Base-by-base conservation (phyloP, 2,329 filamentous ascomycete species). In the Colletotrichum chlorophyti region DNA sequence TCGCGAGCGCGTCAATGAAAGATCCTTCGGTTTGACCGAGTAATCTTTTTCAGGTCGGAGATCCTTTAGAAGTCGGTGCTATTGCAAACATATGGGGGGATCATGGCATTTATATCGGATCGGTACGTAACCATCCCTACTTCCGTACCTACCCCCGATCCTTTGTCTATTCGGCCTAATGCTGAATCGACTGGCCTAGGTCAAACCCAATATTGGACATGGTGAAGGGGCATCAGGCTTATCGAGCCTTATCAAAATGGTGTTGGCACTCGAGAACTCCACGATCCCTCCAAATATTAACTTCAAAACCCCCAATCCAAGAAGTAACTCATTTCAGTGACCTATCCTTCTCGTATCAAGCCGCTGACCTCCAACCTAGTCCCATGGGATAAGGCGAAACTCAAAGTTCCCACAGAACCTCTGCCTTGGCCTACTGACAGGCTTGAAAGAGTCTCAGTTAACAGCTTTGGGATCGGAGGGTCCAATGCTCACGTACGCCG, bases 201-300 rank as follows among this genome's bases (percentile, higher is more conserved):
- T 76, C 23, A 76, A 78, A 60, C 66, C 72, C 5, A 74, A 76
- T 37, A 53, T 78, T 12, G 80, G 80, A 0, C 81, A 83, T 58
- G 64, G 66, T 0, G 80, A 81, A 61, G 74, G 70, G 0, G 76
- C 78, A 0, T 72, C 74, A 1, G 80, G 78, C 0, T 46, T 83
- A 0, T 69, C 70, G 0, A 69, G 69, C 0, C 19, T 83, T 2
- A 71, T 83, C 15, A 83, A 83, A 53, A 66, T 67, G 12, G 65
- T 76, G 2, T 45, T 81, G 11, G 70, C 72, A 0, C 54, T 80
- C 1, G 77, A 81, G 54, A 66, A 73, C 6, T 63, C 63, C 1
- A 68, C 60, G 3, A 78, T 79, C 10, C 76, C 72, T 0, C 75
- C 74, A 0, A 76, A 71, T 15, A 73, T 76, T 35, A 72, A 77